Evolutionary conservation across 495 filamentous ascomycete species (phyloP).

Genomic region (Penicillium taxi): DNA sequence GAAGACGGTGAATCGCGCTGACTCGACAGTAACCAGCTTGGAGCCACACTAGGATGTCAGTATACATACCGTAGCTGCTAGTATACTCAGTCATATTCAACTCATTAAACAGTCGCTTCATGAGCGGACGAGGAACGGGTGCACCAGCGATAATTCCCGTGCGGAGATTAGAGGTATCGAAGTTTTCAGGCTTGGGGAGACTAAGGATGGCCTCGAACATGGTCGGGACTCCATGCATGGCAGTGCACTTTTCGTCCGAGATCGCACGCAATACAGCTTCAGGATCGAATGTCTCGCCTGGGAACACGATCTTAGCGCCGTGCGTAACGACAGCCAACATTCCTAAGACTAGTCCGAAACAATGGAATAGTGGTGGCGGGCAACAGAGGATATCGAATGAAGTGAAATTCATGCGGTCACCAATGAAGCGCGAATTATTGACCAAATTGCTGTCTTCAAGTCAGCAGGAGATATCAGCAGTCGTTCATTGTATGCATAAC

Average conservation of each 20-base stretch:
- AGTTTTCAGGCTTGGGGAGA: constrained; percentile 41
- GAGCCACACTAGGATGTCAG: too few relatives aligned
- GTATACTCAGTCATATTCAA: constrained; percentile 63
- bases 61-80: constrained; percentile 53
- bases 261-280: constrained; percentile 51
- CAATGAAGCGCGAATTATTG: constrained; percentile 64
- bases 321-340: constrained; percentile 59
- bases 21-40: too few relatives aligned
- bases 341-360: constrained; percentile 65
- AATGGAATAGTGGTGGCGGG: constrained; percentile 65
- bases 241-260: constrained; percentile 57
- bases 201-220: constrained; percentile 62
- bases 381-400: constrained; percentile 59
- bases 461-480: constrained; percentile 1
- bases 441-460: constrained; percentile 48
- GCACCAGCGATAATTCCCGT: constrained; percentile 65
- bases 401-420: constrained; percentile 57
- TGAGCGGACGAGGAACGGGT: constrained; percentile 55
- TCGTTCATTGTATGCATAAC: constrained; percentile 7
- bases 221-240: constrained; percentile 62
- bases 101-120: constrained; percentile 52
- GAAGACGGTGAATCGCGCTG: background rate
- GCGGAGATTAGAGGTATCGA: constrained; percentile 42
- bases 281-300: constrained; percentile 56
- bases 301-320: constrained; percentile 59